Evolutionary conservation across 176 grass and related monocot genomes (phyloP).

Genomic region (Carex littledalei): DNA sequence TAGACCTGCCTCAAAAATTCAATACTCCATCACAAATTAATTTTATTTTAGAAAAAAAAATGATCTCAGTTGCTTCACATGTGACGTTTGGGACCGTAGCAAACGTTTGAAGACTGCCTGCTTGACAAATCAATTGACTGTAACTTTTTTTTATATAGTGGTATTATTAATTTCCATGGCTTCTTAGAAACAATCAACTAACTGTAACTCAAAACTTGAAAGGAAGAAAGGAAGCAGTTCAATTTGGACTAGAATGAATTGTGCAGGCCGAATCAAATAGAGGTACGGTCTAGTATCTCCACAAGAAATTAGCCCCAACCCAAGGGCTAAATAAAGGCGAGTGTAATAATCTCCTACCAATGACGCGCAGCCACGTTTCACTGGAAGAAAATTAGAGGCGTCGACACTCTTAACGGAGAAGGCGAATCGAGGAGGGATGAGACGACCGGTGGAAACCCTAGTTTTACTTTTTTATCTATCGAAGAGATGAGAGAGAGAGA

Average conservation of each 20-base stretch:
- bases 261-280: neutral
- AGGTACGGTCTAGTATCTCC: neutral
- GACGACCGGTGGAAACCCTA: slow-evolving; percentile 5
- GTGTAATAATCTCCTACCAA: neutral
- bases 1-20: neutral
- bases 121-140: neutral
- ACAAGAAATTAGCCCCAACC: neutral
- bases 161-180: neutral
- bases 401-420: neutral
- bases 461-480: slow-evolving; percentile 12
- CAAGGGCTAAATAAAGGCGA: neutral
- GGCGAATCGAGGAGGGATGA: neutral
- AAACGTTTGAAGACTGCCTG: no score
- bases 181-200: neutral
- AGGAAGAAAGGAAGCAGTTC: neutral
- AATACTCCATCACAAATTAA: neutral
- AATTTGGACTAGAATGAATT: neutral
- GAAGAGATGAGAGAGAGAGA: neutral
- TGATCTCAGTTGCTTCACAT: neutral
- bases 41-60: neutral
- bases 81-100: neutral
- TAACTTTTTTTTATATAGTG: neutral
- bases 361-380: neutral
- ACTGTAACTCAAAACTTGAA: neutral
- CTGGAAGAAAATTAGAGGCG: neutral